Evolutionary conservation across 441 rosid genomes (phyloP).

Genomic region (Pelargonium myrrhifolium): DNA sequence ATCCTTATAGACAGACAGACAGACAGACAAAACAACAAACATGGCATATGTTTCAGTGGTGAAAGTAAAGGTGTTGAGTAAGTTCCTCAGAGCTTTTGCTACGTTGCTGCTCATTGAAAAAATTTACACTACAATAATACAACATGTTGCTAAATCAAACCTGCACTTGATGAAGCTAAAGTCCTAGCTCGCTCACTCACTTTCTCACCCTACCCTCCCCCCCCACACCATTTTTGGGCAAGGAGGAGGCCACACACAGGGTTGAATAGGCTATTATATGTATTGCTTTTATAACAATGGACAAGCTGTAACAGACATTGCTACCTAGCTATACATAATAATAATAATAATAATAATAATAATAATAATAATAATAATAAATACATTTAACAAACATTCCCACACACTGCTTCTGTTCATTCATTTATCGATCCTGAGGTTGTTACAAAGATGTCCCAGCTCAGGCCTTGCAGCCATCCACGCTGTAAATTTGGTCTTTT

Average conservation of each 20-base stretch:
- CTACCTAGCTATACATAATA: constrained; percentile 43
- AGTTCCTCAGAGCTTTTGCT: too few relatives aligned
- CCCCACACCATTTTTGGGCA: constrained; percentile 1
- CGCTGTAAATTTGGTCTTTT: constrained; percentile 48
- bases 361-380: too few relatives aligned
- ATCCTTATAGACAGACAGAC: too few relatives aligned
- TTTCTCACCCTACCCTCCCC: neutral
- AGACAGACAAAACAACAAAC: too few relatives aligned
- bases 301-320: constrained; percentile 20
- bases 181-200: neutral
- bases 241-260: too few relatives aligned
- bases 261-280: too few relatives aligned
- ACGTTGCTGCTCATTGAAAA: too few relatives aligned
- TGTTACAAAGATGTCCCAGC: constrained; percentile 83
- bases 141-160: neutral
- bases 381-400: constrained; percentile 21
- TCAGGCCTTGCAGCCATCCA: constrained; percentile 96
- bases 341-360: too few relatives aligned
- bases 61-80: too few relatives aligned
- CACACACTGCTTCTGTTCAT: neutral
- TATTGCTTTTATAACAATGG: constrained; percentile 5
- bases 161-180: neutral
- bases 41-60: too few relatives aligned
- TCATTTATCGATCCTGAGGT: constrained; percentile 78
- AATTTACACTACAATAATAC: too few relatives aligned